Conservation (phyloP, 148 eudicot genomes). For the Nyssa sinensis region DNA sequence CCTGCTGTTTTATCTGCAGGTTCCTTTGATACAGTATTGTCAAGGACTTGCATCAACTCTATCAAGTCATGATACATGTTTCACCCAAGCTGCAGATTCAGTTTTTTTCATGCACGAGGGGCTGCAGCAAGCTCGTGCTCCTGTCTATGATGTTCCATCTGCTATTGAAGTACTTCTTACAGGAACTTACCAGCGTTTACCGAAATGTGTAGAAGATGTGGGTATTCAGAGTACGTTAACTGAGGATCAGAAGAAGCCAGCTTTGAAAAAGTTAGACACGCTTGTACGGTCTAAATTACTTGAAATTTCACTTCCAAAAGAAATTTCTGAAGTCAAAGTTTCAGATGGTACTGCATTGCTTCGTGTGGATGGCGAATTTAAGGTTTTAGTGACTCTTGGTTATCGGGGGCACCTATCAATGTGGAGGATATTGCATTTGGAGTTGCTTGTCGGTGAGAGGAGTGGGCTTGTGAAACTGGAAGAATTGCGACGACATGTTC, state of each 20-base stretch:
- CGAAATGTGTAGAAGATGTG: slow-evolving; percentile 90
- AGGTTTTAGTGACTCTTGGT: slow-evolving; percentile 94
- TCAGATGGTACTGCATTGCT: slow-evolving; percentile 86
- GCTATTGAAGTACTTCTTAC: slow-evolving; percentile 90
- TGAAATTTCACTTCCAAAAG: slow-evolving; percentile 76
- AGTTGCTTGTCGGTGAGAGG: slow-evolving; percentile 96
- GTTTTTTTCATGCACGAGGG: slow-evolving; percentile 96
- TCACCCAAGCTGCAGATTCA: slow-evolving; percentile 95
- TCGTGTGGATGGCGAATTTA: slow-evolving; percentile 92
- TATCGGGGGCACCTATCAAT: slow-evolving; percentile 89
- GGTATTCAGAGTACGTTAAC: slow-evolving; percentile 77
- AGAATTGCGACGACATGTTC: slow-evolving; percentile 67
- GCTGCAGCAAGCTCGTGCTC: slow-evolving; percentile 98
- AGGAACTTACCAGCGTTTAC: slow-evolving; percentile 89
- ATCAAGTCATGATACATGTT: slow-evolving; percentile 95
- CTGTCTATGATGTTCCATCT: slow-evolving; percentile 97
- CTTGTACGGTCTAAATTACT: slow-evolving; percentile 89
- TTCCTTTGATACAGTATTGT: slow-evolving; percentile 89
- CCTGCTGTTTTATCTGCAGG: slow-evolving; percentile 50
- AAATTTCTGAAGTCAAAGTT: slow-evolving; percentile 71
- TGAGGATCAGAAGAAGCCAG: slow-evolving; percentile 73
- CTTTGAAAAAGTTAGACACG: slow-evolving; percentile 75
- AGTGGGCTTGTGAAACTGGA: slow-evolving; percentile 82
- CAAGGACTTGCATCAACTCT: slow-evolving; percentile 89
- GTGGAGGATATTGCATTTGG: slow-evolving; percentile 98